Conservation (phyloP, 176 grass and related monocot species). For the Ensete ventricosum region DNA sequence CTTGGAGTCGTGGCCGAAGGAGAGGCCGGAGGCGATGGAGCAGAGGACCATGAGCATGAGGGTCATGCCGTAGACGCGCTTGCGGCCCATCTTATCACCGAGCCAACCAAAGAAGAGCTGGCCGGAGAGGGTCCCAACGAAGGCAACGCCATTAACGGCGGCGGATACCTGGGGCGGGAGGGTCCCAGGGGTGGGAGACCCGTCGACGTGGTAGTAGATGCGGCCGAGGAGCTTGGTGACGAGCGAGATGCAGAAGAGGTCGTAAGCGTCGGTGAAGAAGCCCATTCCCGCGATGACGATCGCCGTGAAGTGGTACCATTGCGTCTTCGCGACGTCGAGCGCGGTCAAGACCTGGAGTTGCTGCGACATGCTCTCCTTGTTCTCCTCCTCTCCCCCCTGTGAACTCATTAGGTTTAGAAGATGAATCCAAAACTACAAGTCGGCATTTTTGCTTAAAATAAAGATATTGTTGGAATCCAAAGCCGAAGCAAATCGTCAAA, state of each 20-base stretch:
- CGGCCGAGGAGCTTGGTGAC: conserved; percentile 32
- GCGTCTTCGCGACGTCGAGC: conserved; percentile 24
- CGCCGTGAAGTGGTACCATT: conserved; percentile 33
- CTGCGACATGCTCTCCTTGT: not conserved
- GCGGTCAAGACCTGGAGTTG: conserved; percentile 20
- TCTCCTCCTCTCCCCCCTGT: too few relatives aligned
- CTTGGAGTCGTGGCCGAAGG: conserved; percentile 21
- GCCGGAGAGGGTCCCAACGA: conserved; percentile 20
- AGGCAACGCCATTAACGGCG: conserved; percentile 25
- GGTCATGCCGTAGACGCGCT: conserved; percentile 34
- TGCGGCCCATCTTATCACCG: conserved; percentile 28
- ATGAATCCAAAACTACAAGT: too few relatives aligned
- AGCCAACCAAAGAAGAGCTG: conserved; percentile 34
- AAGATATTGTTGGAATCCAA: too few relatives aligned
- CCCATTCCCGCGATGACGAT: conserved; percentile 37
- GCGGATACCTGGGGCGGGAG: conserved; percentile 25
- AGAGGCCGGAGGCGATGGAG: conserved; percentile 23
- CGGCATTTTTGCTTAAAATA: too few relatives aligned
- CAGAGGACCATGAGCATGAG: conserved; percentile 29
- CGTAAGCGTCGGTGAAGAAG: conserved; percentile 41
- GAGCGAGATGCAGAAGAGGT: conserved; percentile 38
- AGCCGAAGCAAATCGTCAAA: too few relatives aligned
- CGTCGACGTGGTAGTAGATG: conserved; percentile 25
- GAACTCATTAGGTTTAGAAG: too few relatives aligned
- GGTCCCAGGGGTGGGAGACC: conserved; percentile 14